Conservation (phyloP, 163 green algal species). For the Scenedesmus sp. region DNA sequence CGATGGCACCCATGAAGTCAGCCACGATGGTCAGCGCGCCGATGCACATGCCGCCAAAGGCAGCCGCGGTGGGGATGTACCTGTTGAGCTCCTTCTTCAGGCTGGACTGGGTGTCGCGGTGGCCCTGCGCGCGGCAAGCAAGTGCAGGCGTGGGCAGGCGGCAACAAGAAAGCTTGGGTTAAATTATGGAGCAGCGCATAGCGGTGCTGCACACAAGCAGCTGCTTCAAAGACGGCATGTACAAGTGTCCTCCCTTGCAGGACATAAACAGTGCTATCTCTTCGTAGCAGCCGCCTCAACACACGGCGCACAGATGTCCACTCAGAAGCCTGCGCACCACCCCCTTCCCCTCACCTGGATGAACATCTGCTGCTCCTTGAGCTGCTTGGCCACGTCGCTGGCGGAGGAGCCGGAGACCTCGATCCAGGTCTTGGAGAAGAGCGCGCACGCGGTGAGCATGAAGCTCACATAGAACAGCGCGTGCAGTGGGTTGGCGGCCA, state of each 20-base stretch:
- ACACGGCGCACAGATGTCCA: too few species aligned
- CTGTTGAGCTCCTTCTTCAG: slow-evolving; percentile 95
- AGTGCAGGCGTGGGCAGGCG: background rate
- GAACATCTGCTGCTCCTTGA: slow-evolving; percentile 97
- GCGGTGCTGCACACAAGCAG: background rate
- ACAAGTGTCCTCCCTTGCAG: too few species aligned
- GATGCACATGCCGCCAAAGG: slow-evolving; percentile 99
- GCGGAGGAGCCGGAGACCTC: slow-evolving; percentile 97
- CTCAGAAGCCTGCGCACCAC: too few species aligned
- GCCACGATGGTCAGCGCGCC: slow-evolving; percentile 98
- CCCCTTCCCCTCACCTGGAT: slow-evolving; percentile 57
- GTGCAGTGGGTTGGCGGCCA: slow-evolving; percentile 96
- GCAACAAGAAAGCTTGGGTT: background rate
- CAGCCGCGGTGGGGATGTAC: slow-evolving; percentile 99
- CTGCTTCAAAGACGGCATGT: too few species aligned
- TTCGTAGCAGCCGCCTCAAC: too few species aligned
- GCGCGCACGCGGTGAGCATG: slow-evolving; percentile 98
- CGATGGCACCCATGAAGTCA: slow-evolving; percentile 99
- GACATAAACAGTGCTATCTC: too few species aligned
- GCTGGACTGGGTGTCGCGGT: slow-evolving; percentile 89
- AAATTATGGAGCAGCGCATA: background rate
- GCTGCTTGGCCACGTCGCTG: slow-evolving; percentile 97
- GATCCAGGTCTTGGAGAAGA: slow-evolving; percentile 99
- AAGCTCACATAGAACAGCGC: slow-evolving; percentile 98
- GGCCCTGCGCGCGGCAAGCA: slow-evolving; percentile 65